A percentile compares a stretch with the other conserved stretches of the same genome.
These are phyloP conservation scores for Ophiostoma tasmaniense DNA, from an alignment of 2,329 filamentous ascomycete species.

Conservation along the genomic window DNA sequence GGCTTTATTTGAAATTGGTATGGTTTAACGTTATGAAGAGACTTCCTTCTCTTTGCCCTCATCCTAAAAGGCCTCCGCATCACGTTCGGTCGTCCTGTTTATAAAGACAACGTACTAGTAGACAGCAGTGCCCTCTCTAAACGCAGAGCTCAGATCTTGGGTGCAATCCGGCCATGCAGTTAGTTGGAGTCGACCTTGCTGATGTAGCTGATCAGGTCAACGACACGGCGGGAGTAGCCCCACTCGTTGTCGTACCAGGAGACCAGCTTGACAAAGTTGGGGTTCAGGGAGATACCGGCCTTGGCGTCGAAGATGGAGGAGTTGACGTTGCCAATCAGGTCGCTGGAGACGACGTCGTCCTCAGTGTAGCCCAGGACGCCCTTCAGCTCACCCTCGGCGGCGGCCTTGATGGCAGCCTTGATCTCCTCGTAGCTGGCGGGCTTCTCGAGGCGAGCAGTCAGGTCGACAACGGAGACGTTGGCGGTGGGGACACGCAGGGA, in stretches of 20 bases:
- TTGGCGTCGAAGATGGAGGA: slow-evolving; percentile 99
- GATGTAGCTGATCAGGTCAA: slow-evolving; percentile 72
- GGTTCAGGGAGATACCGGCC: slow-evolving; percentile 96
- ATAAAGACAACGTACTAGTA: not conserved
- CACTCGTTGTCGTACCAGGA: slow-evolving; percentile 99
- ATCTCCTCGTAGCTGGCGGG: slow-evolving; percentile 79
- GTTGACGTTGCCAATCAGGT: slow-evolving; percentile 84
- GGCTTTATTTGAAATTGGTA: slow-evolving; percentile 7
- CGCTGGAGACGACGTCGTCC: slow-evolving; percentile 90
- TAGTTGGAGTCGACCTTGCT: slow-evolving; percentile 63
- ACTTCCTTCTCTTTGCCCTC: not conserved
- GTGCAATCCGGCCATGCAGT: slow-evolving; percentile 16
- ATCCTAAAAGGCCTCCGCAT: not conserved
- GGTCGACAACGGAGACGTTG: slow-evolving; percentile 98
- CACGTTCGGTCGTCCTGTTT: not conserved
- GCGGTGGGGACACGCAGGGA: slow-evolving; percentile 96
- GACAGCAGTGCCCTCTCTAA: not conserved
- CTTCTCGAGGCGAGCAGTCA: slow-evolving; percentile 93
- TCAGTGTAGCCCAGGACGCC: slow-evolving; percentile 92
- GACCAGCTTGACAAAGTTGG: slow-evolving; percentile 98
- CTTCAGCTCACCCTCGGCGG: slow-evolving; percentile 75
- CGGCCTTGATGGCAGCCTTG: slow-evolving; percentile 84
- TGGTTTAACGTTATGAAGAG: not conserved
- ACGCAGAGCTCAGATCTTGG: slow-evolving; percentile 12
- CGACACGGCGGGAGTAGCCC: slow-evolving; percentile 95